Evolutionary conservation across 1,284 basidiomycete genomes (phyloP).

Genomic region (Apiotrichum montevideense): DNA sequence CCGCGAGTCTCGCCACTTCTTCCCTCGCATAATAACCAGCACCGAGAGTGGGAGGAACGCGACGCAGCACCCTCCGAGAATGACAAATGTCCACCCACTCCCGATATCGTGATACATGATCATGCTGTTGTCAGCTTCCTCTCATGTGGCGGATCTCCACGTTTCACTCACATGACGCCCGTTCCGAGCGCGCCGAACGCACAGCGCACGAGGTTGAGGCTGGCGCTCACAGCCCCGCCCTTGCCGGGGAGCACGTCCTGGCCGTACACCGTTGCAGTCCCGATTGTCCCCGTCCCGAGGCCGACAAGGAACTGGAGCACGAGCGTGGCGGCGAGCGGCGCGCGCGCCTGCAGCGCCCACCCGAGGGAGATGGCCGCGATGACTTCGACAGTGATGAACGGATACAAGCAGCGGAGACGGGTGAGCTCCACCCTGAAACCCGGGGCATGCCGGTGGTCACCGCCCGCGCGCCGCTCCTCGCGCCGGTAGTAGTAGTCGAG

Average conservation of each 20-base stretch:
- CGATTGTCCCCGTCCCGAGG: slow-evolving; percentile 30
- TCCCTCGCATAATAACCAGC: slow-evolving; percentile 25
- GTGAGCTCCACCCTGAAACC: slow-evolving; percentile 38
- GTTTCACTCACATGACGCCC: slow-evolving; percentile 26
- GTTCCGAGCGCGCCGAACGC: slow-evolving; percentile 42
- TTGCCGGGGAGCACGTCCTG: slow-evolving; percentile 41
- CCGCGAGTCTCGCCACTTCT: slow-evolving; percentile 29
- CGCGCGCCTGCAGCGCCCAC: slow-evolving; percentile 35
- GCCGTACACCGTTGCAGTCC: slow-evolving; percentile 36
- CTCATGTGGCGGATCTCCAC: background rate
- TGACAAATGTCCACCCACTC: slow-evolving; percentile 43
- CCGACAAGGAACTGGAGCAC: slow-evolving; percentile 36
- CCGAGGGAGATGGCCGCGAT: slow-evolving; percentile 26
- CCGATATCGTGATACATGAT: slow-evolving; percentile 35
- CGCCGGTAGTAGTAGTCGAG: slow-evolving; percentile 38
- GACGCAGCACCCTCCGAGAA: slow-evolving; percentile 34
- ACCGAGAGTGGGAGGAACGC: slow-evolving; percentile 26
- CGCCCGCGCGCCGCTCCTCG: slow-evolving; percentile 37
- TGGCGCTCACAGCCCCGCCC: slow-evolving; percentile 43
- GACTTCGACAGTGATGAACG: slow-evolving; percentile 25
- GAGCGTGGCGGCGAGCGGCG: slow-evolving; percentile 32
- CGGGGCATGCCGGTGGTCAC: slow-evolving; percentile 33
- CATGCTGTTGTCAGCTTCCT: background rate
- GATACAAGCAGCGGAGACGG: slow-evolving; percentile 29
- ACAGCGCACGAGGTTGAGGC: slow-evolving; percentile 45